These are phyloP conservation scores for Podila clonocystis DNA, from an alignment of 192 early-diverging fungal genomes.

Conservation along the genomic window DNA sequence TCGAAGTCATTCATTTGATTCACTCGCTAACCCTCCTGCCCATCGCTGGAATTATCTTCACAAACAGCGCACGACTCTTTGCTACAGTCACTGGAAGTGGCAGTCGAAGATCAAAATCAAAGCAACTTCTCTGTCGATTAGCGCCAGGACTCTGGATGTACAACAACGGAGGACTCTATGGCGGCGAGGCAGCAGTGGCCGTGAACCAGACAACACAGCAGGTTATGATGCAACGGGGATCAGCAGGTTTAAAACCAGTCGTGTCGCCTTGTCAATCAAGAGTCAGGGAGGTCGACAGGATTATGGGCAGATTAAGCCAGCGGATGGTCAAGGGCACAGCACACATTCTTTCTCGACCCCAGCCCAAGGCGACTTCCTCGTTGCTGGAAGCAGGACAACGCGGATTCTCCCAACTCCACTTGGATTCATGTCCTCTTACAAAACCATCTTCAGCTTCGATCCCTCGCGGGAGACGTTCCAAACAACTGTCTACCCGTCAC, in stretches of 20 bases:
- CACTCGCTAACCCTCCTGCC: not conserved
- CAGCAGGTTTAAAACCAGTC: slow-evolving; percentile 6
- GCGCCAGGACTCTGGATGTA: slow-evolving; percentile 47
- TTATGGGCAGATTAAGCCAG: slow-evolving; percentile 24
- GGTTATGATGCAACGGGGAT: slow-evolving; percentile 36
- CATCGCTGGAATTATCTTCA: not conserved
- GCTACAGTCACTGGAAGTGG: slow-evolving; percentile 14
- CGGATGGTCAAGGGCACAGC: slow-evolving; percentile 37
- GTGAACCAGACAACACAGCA: slow-evolving; percentile 51
- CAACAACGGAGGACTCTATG: slow-evolving; percentile 42
- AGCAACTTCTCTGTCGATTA: slow-evolving; percentile 36
- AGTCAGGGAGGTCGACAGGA: slow-evolving; percentile 14
- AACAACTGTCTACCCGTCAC: not conserved
- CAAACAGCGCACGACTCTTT: slow-evolving; percentile 15
- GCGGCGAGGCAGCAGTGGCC: slow-evolving; percentile 43
- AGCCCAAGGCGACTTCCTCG: slow-evolving; percentile 12
- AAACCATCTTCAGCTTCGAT: not conserved
- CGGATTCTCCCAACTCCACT: slow-evolving; percentile 2
- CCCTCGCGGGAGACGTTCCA: not conserved
- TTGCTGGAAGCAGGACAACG: slow-evolving; percentile 6
- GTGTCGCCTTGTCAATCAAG: slow-evolving; percentile 1
- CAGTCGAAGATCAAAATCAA: slow-evolving; percentile 15
- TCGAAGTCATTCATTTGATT: not conserved
- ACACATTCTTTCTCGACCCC: slow-evolving; percentile 24
- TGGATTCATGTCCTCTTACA: not conserved